Conservation (phyloP, 2,329 filamentous ascomycete species). For the Ilyonectria robusta region DNA sequence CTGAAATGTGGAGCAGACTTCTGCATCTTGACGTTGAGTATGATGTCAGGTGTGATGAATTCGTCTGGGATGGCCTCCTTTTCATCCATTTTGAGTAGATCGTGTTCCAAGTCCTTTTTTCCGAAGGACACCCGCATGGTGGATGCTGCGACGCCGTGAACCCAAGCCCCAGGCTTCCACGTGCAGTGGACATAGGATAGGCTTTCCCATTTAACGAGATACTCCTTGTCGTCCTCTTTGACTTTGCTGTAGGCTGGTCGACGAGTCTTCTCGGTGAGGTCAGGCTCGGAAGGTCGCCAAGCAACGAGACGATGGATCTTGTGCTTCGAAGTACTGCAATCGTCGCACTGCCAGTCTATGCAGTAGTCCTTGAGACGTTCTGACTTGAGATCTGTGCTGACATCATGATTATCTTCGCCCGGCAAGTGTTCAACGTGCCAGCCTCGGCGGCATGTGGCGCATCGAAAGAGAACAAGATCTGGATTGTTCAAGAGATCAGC, state of each 20-base stretch:
- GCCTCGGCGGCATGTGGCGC: slow-evolving; percentile 79
- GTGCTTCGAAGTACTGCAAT: slow-evolving; percentile 75
- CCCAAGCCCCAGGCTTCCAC: slow-evolving; percentile 94
- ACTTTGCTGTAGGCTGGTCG: slow-evolving; percentile 60
- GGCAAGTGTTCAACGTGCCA: slow-evolving; percentile 91
- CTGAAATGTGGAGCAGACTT: slow-evolving; percentile 63
- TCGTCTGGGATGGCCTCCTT: slow-evolving; percentile 91
- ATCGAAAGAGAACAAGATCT: slow-evolving; percentile 86
- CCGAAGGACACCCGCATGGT: slow-evolving; percentile 82
- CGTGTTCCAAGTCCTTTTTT: slow-evolving; percentile 75
- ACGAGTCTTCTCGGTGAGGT: slow-evolving; percentile 17
- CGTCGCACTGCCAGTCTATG: slow-evolving; percentile 82
- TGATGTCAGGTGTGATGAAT: slow-evolving; percentile 86
- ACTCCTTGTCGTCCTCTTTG: slow-evolving; percentile 81
- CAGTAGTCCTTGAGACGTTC: slow-evolving; percentile 81
- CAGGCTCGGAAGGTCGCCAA: slow-evolving; percentile 78
- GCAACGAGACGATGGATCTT: slow-evolving; percentile 87
- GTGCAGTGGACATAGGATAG: slow-evolving; percentile 85
- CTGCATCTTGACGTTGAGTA: slow-evolving; percentile 81
- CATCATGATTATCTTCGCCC: slow-evolving; percentile 53
- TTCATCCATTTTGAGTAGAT: slow-evolving; percentile 74
- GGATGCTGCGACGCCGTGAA: slow-evolving; percentile 77
- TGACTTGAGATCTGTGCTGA: slow-evolving; percentile 51
- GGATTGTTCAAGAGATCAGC: slow-evolving; percentile 79
- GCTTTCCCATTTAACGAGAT: slow-evolving; percentile 89